phyloP scores from a whole-genome alignment of 2,329 filamentous ascomycete species.

The Aspergillus bombycis region DNA sequence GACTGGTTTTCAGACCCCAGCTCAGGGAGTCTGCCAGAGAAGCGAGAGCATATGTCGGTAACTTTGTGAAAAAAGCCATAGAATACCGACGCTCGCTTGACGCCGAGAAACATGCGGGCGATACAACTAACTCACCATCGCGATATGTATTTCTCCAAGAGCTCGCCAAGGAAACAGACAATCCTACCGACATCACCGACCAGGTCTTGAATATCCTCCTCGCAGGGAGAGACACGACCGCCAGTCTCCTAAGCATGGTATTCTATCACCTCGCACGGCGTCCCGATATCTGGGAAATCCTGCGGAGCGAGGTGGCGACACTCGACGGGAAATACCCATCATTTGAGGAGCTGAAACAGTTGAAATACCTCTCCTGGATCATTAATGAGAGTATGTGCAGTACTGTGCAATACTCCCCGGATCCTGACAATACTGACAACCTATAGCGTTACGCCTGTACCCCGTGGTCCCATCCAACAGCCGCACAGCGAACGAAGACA shows the following conservation, averaged over 20 bases:
- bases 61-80: neutral
- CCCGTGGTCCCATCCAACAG: conserved; percentile 44
- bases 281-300: conserved; percentile 1
- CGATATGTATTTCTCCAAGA: conserved; percentile 10
- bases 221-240: conserved; percentile 36
- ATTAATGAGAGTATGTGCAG: conserved; percentile 47
- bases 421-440: neutral
- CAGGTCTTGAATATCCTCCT: conserved; percentile 34
- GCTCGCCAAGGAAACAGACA: neutral
- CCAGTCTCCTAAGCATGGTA: conserved; percentile 31
- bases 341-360: conserved; percentile 33
- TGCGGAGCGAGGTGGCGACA: conserved; percentile 21
- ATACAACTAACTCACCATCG: neutral
- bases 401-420: neutral
- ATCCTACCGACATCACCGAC: conserved; percentile 29
- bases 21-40: neutral
- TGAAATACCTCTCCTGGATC: conserved; percentile 54
- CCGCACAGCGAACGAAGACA: conserved; percentile 37
- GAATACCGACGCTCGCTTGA: neutral
- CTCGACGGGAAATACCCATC: conserved; percentile 19
- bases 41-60: neutral
- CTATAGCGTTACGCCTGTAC: conserved; percentile 39
- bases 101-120: neutral
- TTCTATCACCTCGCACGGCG: conserved; percentile 26
- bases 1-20: neutral